Base-by-base conservation (phyloP, 2,329 filamentous ascomycete genomes). In the Colletotrichum tabaci region DNA sequence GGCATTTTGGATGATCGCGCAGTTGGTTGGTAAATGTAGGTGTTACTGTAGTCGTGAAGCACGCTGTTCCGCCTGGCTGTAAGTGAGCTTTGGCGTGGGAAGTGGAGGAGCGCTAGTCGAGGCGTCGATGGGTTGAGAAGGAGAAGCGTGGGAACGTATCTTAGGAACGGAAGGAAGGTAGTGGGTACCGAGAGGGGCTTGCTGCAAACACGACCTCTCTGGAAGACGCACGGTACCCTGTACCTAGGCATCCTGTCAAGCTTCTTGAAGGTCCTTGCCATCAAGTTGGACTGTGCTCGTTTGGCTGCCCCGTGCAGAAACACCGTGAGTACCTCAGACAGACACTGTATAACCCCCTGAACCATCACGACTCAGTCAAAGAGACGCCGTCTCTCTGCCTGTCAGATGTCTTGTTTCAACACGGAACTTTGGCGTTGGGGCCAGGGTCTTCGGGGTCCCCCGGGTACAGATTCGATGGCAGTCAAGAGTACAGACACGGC, bases 1-100 rank as follows among this genome's bases (percentile, higher is more conserved):
- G 79, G 76, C 77, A 81, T 80, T 1, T 8, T 77, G 46, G 13
- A 10, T 23, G 7, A 26, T 8, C 46, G 4, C 4, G 7, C 35
- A 10, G 0, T 38, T 38, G 4, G 9, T 44, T n/a, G 18, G 23
- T 8, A 50, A 2, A 0, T 3, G 42, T 12, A 18, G 55, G 18
- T 21, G 13, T 0, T n/a, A 9, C 23, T 8, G 9, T 1, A 8
- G n/a, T 57, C 10, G 55, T 42, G 4, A 12, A 5, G n/a, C n/a
- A 42, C 35, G n/a, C 10, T 23, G 35, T 9, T 9, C 13, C 18
- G 35, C 53, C n/a, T 5, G 10, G n/a, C n/a, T 12, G 12, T 13
- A 42, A 7, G 35, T 56, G 38, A 7, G 35, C 3, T 23, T 16
- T 42, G 7, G n/a, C n/a, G 35, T 40, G 35, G n/a, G 12, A 8